phyloP scores from a whole-genome alignment of 2,329 filamentous ascomycete genomes.

The Cercospora sp. region DNA sequence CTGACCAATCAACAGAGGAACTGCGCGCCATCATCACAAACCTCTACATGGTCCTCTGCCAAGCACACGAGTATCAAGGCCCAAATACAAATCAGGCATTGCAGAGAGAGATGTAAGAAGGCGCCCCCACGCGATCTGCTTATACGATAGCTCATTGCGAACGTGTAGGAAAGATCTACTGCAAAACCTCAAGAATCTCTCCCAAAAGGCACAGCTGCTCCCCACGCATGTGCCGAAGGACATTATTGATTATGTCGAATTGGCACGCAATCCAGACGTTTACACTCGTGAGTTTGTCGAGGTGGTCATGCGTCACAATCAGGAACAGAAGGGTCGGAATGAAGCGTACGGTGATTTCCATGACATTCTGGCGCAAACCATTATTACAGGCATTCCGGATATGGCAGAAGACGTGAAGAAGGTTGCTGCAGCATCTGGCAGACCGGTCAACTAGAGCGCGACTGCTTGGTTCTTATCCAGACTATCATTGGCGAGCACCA shows the following conservation, averaged over 20 bases:
- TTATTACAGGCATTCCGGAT: slow-evolving; percentile 59
- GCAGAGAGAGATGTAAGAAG: slow-evolving; percentile 56
- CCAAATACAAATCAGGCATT: slow-evolving; percentile 58
- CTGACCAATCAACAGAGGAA: slow-evolving; percentile 44
- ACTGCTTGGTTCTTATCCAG: neutral
- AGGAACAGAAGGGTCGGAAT: slow-evolving; percentile 61
- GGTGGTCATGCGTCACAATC: slow-evolving; percentile 62
- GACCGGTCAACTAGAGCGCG: slow-evolving; percentile 22
- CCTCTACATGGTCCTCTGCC: slow-evolving; percentile 60
- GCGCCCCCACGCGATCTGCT: neutral
- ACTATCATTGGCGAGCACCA: neutral
- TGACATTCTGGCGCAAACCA: slow-evolving; percentile 59
- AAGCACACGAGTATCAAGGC: slow-evolving; percentile 61
- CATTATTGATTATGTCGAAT: slow-evolving; percentile 65
- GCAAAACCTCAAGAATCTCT: slow-evolving; percentile 55
- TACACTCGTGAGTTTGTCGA: slow-evolving; percentile 67
- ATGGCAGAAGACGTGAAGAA: slow-evolving; percentile 53
- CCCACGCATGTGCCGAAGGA: slow-evolving; percentile 59
- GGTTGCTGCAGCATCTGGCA: slow-evolving; percentile 50
- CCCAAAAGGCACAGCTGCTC: slow-evolving; percentile 50
- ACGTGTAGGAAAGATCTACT: slow-evolving; percentile 51
- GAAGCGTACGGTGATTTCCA: slow-evolving; percentile 60
- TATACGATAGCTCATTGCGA: slow-evolving; percentile 5
- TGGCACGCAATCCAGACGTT: slow-evolving; percentile 64
- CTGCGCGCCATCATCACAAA: slow-evolving; percentile 63